A percentile compares a stretch with the other conserved stretches of the same genome.
Conservation (phyloP, 2,329 filamentous ascomycete genomes). For the Fonsecaea erecta region DNA sequence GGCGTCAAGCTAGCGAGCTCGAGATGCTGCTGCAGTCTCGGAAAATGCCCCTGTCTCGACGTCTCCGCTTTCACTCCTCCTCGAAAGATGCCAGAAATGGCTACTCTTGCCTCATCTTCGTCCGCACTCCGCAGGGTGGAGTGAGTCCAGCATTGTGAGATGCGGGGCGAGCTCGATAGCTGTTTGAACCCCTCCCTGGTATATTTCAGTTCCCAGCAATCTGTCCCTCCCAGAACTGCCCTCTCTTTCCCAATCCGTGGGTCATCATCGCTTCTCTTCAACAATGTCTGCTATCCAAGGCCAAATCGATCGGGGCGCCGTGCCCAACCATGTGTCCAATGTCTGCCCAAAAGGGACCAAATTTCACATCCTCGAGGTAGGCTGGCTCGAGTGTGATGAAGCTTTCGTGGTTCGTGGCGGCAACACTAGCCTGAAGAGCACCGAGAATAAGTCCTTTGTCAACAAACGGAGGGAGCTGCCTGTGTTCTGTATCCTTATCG, state of each 20-base stretch:
- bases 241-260: slow-evolving; percentile 1
- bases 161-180: slow-evolving; percentile 10
- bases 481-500: slow-evolving; percentile 61
- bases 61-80: slow-evolving; percentile 6
- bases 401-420: slow-evolving; percentile 36
- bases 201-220: not conserved
- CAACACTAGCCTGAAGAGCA: slow-evolving; percentile 35
- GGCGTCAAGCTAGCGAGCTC: slow-evolving; percentile 10
- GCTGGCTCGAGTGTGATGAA: slow-evolving; percentile 37
- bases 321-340: slow-evolving; percentile 35
- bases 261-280: not conserved
- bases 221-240: not conserved
- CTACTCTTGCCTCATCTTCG: slow-evolving; percentile 3
- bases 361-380: slow-evolving; percentile 36
- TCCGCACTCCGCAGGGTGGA: slow-evolving; percentile 12
- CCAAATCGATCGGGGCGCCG: slow-evolving; percentile 36
- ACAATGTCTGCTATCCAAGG: slow-evolving; percentile 34
- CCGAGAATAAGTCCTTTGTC: slow-evolving; percentile 47
- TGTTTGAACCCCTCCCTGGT: slow-evolving; percentile 15
- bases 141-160: not conserved
- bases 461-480: slow-evolving; percentile 82
- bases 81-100: not conserved
- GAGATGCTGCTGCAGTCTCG: slow-evolving; percentile 21
- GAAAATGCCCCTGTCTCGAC: slow-evolving; percentile 6
- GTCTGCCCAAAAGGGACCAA: slow-evolving; percentile 38